Evolutionary conservation across 805 yeast genomes (phyloP).

Genomic region (Candida boidinii): DNA sequence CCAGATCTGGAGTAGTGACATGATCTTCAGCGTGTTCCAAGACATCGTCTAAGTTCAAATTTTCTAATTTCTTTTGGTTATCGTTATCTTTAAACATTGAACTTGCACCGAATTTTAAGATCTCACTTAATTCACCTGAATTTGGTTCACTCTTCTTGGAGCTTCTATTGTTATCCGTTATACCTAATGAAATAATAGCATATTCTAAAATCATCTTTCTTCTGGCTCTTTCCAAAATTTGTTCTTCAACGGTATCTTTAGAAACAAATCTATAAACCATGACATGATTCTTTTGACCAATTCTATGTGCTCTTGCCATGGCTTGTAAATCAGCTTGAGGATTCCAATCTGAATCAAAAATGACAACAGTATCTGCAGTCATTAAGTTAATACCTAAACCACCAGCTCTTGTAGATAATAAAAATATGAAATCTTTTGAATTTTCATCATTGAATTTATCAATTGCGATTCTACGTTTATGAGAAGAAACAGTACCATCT

Average conservation of each 20-base stretch:
- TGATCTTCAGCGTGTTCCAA: conserved; percentile 97
- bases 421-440: conserved; percentile 83
- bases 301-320: conserved; percentile 99
- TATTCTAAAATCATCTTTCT: conserved; percentile 97
- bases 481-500: conserved; percentile 94
- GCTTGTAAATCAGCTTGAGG: conserved; percentile 99
- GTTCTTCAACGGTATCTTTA: conserved; percentile 97
- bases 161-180: conserved; percentile 52
- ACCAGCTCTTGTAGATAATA: conserved; percentile 95
- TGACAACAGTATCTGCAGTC: conserved; percentile 99
- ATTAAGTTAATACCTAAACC: conserved; percentile 96
- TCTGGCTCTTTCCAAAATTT: conserved; percentile 92
- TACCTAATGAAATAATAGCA: conserved; percentile 94
- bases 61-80: conserved; percentile 92
- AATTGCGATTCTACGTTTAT: conserved; percentile 87
- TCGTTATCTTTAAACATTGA: conserved; percentile 93
- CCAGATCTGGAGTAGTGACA: conserved; percentile 89
- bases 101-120: conserved; percentile 96
- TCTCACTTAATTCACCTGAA: conserved; percentile 80
- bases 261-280: conserved; percentile 97
- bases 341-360: conserved; percentile 98
- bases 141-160: conserved; percentile 61
- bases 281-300: conserved; percentile 98
- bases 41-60: conserved; percentile 91
- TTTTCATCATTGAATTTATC: conserved; percentile 95